phyloP scores from a whole-genome alignment of 345 rosid species.

The Eucalyptus sp. region DNA sequence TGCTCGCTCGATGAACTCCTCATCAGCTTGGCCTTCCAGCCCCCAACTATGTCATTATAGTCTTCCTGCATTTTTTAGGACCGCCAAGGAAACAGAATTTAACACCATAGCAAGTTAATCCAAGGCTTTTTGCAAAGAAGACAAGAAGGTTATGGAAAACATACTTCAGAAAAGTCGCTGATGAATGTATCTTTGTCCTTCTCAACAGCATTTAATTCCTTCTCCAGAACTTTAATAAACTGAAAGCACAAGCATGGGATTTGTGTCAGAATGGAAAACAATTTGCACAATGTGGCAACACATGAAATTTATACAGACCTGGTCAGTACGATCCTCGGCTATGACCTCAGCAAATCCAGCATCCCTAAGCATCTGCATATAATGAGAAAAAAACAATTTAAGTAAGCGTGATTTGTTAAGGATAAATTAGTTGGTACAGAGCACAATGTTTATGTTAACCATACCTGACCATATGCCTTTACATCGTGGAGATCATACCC shows the following conservation, averaged over 20 bases:
- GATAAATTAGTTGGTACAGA: not conserved
- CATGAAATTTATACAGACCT: constrained; percentile 19
- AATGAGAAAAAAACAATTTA: not conserved
- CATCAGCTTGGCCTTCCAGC: constrained; percentile 39
- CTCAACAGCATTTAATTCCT: constrained; percentile 55
- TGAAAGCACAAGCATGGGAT: constrained; percentile 10
- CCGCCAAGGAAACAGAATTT: not conserved
- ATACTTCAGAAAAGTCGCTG: constrained; percentile 66
- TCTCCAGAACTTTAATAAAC: constrained; percentile 65
- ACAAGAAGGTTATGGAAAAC: not conserved
- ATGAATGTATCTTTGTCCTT: constrained; percentile 66
- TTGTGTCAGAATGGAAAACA: not conserved
- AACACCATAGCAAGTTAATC: not conserved
- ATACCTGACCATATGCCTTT: constrained; percentile 76
- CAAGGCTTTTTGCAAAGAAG: not conserved
- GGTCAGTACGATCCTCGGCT: constrained; percentile 81
- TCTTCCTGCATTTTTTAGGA: constrained; percentile 42
- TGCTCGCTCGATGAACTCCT: constrained; percentile 33
- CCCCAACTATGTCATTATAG: constrained; percentile 40
- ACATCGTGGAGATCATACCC: constrained; percentile 93
- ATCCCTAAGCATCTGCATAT: constrained; percentile 13
- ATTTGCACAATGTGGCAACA: not conserved
- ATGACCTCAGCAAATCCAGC: constrained; percentile 72
- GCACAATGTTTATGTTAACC: not conserved
- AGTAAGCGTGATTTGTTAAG: not conserved